Conservation (phyloP, 1,139 yeast genomes). For the Protomyces arabidopsidicola region DNA sequence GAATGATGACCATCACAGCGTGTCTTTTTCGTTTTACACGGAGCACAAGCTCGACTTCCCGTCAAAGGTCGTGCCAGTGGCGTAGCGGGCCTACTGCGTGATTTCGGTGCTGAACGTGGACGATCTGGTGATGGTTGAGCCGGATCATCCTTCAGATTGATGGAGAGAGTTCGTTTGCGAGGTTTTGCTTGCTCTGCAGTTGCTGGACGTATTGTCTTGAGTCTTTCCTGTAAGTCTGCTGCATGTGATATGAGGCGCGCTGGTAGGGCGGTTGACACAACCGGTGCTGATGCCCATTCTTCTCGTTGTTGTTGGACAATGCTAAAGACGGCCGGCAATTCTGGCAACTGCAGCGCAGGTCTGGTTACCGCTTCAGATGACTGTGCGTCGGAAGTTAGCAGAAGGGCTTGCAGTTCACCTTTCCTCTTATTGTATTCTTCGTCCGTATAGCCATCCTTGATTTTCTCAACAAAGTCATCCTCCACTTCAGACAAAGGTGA, state of each 20-base stretch:
- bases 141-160: too few species aligned
- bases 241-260: background rate
- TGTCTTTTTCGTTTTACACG: background rate
- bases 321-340: background rate
- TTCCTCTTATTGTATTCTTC: background rate
- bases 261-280: background rate
- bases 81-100: background rate
- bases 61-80: background rate
- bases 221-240: background rate
- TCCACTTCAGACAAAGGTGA: conserved; percentile 21
- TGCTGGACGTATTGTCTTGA: background rate
- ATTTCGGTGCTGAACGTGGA: background rate
- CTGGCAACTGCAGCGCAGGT: background rate
- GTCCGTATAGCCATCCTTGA: background rate
- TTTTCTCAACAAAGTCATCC: background rate
- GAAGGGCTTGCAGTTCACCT: background rate
- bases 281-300: background rate
- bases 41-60: background rate
- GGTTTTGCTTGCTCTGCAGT: background rate
- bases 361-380: background rate
- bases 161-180: background rate
- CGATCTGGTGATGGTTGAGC: background rate
- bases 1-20: background rate
- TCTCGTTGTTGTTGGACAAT: background rate
- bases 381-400: background rate